Evolutionary conservation across 352 stramenopile species (phyloP), one percentile per base, ranked within the genome.

Genomic region (Thraustochytrium striatum): DNA sequence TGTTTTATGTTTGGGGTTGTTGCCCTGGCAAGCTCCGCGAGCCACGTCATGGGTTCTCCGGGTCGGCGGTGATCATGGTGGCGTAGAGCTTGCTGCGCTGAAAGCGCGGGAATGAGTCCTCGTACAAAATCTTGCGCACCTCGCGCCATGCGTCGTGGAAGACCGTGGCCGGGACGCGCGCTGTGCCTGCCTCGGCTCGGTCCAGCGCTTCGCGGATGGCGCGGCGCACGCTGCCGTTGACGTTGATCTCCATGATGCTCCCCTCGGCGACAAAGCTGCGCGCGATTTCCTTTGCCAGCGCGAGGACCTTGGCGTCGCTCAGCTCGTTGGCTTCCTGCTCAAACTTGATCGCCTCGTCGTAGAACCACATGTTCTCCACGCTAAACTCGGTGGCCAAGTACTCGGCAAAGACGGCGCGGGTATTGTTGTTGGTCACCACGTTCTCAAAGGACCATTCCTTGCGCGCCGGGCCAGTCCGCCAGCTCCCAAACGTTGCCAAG

Each of bases 41-140:
- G n/a, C n/a, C n/a, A n/a, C n/a, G n/a, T n/a, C n/a, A n/a, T n/a
- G n/a, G n/a, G n/a, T n/a, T n/a, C n/a, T n/a, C n/a, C n/a, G n/a
- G n/a, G n/a, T n/a, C n/a, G n/a, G n/a, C n/a, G n/a, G n/a, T n/a
- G n/a, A n/a, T n/a, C n/a, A n/a, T n/a, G n/a, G n/a, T n/a, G n/a
- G n/a, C n/a, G n/a, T n/a, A n/a, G n/a, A n/a, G n/a, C n/a, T n/a
- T n/a, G n/a, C n/a, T n/a, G n/a, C n/a, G n/a, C n/a, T n/a, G 9
- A 57, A 82, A 36, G 84, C 84, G 16, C 86, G 83, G 79, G 83
- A 84, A 57, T 84, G 85, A 69, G 90, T 57, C 62, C 30, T 58
- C 13, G 33, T 50, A 38, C 72, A 9, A 25, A 33, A 75, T 86
- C 28, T 87, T 83, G 21, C 32, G 83, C 82, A 89, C 89, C 58